Percentiles rank a stretch among this genome's conserved stretches.
Evolutionary conservation across 192 early-diverging fungal species (phyloP).

Genomic region (Linnemannia zychae): DNA sequence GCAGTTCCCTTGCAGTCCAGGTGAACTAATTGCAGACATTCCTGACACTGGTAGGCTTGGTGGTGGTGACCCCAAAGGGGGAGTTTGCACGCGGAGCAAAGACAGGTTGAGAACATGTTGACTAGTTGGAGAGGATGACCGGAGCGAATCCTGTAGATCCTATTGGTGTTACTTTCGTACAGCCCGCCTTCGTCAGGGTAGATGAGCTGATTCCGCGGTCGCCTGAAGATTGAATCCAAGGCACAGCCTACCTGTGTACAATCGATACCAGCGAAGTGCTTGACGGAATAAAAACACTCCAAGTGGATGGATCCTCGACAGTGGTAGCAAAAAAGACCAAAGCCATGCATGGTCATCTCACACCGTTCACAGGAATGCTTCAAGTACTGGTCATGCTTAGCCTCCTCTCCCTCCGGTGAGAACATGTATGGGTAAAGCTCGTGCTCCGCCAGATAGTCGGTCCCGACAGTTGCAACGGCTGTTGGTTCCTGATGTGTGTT

Average conservation of each 20-base stretch:
- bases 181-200: conserved; percentile 20
- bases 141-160: conserved; percentile 19
- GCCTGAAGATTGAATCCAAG: conserved; percentile 24
- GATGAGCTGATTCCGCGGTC: conserved; percentile 27
- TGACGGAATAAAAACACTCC: conserved; percentile 61
- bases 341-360: conserved; percentile 51
- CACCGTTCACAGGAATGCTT: conserved; percentile 31
- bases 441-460: conserved; percentile 41
- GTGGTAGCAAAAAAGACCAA: conserved; percentile 66
- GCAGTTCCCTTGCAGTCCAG: conserved; percentile 39
- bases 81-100: conserved; percentile 62
- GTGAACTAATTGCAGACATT: conserved; percentile 66
- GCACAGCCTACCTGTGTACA: conserved; percentile 19
- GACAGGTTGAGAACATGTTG: conserved; percentile 66
- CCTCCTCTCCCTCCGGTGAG: conserved; percentile 5
- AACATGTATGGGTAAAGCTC: conserved; percentile 53
- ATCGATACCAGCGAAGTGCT: conserved; percentile 40
- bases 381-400: background rate
- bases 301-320: conserved; percentile 66
- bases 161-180: conserved; percentile 8
- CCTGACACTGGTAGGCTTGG: conserved; percentile 68
- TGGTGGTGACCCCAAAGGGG: conserved; percentile 70
- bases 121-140: conserved; percentile 66
- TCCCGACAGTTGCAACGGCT: conserved; percentile 1
- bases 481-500: background rate